Conservation (phyloP, 2,329 filamentous ascomycete genomes). For the Beauveria asiatica region DNA sequence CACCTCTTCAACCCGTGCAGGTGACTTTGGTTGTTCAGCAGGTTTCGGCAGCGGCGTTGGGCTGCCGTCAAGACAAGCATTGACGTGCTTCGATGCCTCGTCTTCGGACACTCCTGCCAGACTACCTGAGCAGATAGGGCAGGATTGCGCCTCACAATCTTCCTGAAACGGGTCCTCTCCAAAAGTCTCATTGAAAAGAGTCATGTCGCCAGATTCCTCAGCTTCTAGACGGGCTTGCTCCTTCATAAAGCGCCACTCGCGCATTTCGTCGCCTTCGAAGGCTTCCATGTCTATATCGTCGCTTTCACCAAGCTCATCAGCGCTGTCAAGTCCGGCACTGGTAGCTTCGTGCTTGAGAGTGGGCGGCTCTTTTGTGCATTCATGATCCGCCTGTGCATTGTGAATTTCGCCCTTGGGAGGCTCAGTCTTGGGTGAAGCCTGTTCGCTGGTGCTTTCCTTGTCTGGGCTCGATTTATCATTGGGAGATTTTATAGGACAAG, state of each 20-base stretch:
- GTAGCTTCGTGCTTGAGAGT: background rate
- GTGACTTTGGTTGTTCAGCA: slow-evolving; percentile 10
- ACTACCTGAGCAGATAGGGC: slow-evolving; percentile 68
- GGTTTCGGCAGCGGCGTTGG: slow-evolving; percentile 46
- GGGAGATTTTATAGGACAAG: background rate
- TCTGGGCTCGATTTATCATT: background rate
- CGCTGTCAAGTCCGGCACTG: slow-evolving; percentile 25
- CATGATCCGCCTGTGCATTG: background rate
- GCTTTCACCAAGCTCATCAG: slow-evolving; percentile 29
- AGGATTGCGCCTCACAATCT: slow-evolving; percentile 33
- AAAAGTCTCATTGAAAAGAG: slow-evolving; percentile 24
- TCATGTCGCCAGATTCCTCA: slow-evolving; percentile 40
- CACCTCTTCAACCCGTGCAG: slow-evolving; percentile 19
- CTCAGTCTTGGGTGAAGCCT: background rate
- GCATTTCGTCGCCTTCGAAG: slow-evolving; percentile 54
- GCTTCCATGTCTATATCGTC: slow-evolving; percentile 48
- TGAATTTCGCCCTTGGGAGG: background rate
- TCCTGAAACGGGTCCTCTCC: slow-evolving; percentile 25
- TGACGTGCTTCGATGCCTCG: slow-evolving; percentile 77
- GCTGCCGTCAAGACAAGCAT: slow-evolving; percentile 82
- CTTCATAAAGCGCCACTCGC: slow-evolving; percentile 63
- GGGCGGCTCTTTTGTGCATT: slow-evolving; percentile 2
- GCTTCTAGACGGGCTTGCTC: slow-evolving; percentile 62
- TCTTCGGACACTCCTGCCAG: slow-evolving; percentile 53
- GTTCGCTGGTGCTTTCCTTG: background rate